Evolutionary conservation across 139 green algal genomes (phyloP).

Genomic region (Tetratostichococcus sp.): DNA sequence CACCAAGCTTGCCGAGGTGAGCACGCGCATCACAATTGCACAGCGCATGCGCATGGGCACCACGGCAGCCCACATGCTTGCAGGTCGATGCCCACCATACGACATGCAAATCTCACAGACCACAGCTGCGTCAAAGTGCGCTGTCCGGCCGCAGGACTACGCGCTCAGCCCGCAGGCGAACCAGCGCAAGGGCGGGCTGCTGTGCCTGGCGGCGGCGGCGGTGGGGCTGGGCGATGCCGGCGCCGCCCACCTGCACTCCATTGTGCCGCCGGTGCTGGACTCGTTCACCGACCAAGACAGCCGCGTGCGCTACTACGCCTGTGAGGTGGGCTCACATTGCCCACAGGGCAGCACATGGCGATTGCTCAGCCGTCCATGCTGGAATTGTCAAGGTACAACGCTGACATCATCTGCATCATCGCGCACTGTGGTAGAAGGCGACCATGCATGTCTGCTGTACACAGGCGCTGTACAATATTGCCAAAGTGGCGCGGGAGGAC

Average conservation of each 20-base stretch:
- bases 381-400: too few relatives aligned
- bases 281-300: constrained; percentile 77
- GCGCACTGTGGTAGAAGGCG: too few relatives aligned
- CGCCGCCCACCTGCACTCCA: constrained; percentile 39
- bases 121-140: too few relatives aligned
- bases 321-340: constrained; percentile 41
- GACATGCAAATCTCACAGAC: too few relatives aligned
- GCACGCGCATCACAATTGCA: too few relatives aligned
- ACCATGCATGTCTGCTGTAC: background rate
- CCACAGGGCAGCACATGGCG: too few relatives aligned
- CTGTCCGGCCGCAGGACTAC: too few relatives aligned
- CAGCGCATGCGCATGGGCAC: background rate
- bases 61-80: too few relatives aligned
- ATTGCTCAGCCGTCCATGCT: too few relatives aligned
- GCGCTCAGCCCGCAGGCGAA: constrained; percentile 72
- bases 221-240: constrained; percentile 70
- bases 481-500: constrained; percentile 75
- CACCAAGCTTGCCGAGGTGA: constrained; percentile 58
- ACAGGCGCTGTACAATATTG: constrained; percentile 95
- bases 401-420: too few relatives aligned
- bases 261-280: constrained; percentile 84
- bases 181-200: constrained; percentile 86
- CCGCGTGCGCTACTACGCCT: constrained; percentile 94
- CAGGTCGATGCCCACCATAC: too few relatives aligned
- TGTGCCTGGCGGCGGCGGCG: constrained; percentile 87